phyloP scores from a whole-genome alignment of 2,329 filamentous ascomycete species.

The Phialophora verrucosa region DNA sequence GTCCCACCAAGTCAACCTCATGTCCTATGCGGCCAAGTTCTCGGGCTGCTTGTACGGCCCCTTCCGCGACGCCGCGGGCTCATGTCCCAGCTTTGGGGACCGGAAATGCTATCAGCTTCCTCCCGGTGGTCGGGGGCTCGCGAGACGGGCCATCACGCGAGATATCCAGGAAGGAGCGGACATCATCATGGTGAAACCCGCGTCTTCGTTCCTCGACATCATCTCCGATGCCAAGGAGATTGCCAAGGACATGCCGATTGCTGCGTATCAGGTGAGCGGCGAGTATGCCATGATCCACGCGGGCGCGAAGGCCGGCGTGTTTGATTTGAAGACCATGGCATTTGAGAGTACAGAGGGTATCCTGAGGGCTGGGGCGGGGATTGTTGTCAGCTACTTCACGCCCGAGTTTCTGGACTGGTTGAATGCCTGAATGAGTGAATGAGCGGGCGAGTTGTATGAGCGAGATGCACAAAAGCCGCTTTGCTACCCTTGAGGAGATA shows the following conservation, averaged over 20 bases:
- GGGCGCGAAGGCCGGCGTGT: constrained; percentile 92
- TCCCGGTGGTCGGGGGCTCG: constrained; percentile 87
- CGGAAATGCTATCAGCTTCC: constrained; percentile 96
- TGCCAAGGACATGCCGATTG: constrained; percentile 86
- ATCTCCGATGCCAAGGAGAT: constrained; percentile 97
- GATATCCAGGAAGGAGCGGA: constrained; percentile 95
- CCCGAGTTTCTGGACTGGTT: constrained; percentile 75
- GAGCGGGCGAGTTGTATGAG: background rate
- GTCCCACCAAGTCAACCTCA: constrained; percentile 86
- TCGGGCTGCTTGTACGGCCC: constrained; percentile 95
- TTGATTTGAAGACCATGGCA: constrained; percentile 91
- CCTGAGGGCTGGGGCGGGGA: constrained; percentile 86
- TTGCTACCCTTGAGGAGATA: background rate
- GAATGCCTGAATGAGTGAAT: constrained; percentile 15
- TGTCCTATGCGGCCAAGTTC: constrained; percentile 99
- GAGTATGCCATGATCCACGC: constrained; percentile 99
- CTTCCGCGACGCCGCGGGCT: constrained; percentile 95
- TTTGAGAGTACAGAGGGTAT: constrained; percentile 95
- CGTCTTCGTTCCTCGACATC: constrained; percentile 93
- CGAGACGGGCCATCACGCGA: constrained; percentile 83
- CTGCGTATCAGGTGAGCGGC: constrained; percentile 95
- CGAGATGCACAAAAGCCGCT: background rate
- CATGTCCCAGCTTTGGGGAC: constrained; percentile 88
- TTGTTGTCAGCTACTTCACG: constrained; percentile 92
- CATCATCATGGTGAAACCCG: constrained; percentile 99